Percentiles rank a stretch among this genome's conserved stretches.
These are phyloP conservation scores for Ophiostoma pallidulum DNA, from an alignment of 2,329 filamentous ascomycete genomes.

Conservation along the genomic window DNA sequence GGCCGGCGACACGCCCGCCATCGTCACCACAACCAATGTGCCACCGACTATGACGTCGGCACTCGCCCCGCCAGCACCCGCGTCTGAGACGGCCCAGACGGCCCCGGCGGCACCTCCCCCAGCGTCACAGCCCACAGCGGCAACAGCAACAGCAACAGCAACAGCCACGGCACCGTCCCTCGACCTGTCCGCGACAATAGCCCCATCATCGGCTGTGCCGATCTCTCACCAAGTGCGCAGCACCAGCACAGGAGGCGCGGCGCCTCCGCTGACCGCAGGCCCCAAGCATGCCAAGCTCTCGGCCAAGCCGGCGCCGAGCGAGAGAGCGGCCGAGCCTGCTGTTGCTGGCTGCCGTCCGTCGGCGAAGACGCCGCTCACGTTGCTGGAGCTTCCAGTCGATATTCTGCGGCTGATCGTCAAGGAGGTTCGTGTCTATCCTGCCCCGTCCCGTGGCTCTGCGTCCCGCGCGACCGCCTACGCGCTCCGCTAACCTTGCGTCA, in stretches of 20 bases:
- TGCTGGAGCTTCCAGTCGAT: constrained; percentile 70
- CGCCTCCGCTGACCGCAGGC: not conserved
- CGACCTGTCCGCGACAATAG: not conserved
- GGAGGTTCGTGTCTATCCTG: constrained; percentile 48
- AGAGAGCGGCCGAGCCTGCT: constrained; percentile 55
- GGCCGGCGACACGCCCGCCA: not conserved
- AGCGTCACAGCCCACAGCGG: too few relatives aligned
- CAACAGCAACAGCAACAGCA: not conserved
- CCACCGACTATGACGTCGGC: constrained; percentile 13
- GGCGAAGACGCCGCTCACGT: constrained; percentile 45
- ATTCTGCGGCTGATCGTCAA: constrained; percentile 70
- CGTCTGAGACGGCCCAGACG: too few relatives aligned
- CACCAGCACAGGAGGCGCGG: not conserved
- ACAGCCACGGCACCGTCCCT: not conserved
- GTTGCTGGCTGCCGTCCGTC: constrained; percentile 44
- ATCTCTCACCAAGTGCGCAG: not conserved
- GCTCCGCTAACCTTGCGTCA: not conserved
- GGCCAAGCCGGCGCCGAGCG: constrained; percentile 27
- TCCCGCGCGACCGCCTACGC: too few relatives aligned
- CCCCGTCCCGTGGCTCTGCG: not conserved
- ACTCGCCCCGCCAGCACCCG: not conserved
- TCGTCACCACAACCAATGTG: not conserved
- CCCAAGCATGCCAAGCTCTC: constrained; percentile 7
- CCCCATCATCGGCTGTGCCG: not conserved
- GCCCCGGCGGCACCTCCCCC: too few relatives aligned